phyloP scores from a whole-genome alignment of 2,329 filamentous ascomycete genomes.

The Aspergillus uvarum region DNA sequence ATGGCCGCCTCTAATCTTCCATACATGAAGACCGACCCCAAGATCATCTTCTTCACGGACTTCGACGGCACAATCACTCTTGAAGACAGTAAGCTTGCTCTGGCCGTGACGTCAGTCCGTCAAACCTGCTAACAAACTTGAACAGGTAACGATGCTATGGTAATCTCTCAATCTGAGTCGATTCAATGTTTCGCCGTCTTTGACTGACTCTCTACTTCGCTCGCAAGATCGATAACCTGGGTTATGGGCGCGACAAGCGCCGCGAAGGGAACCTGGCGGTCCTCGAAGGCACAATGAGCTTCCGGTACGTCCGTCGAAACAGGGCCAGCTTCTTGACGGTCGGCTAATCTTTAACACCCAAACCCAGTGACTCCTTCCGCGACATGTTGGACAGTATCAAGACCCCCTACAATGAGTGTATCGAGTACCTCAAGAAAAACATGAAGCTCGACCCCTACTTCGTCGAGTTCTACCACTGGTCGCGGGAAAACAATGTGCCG shows the following conservation, averaged over 20 bases:
- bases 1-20: constrained; percentile 38
- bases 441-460: constrained; percentile 89
- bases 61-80: constrained; percentile 95
- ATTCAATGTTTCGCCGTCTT: constrained; percentile 7
- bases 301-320: constrained; percentile 56
- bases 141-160: constrained; percentile 65
- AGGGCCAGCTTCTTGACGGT: background rate
- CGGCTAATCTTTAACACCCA: constrained; percentile 26
- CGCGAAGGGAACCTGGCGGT: constrained; percentile 73
- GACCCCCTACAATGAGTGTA: constrained; percentile 77
- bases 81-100: constrained; percentile 56
- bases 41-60: constrained; percentile 98
- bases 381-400: constrained; percentile 89
- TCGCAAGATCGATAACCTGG: constrained; percentile 81
- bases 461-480: constrained; percentile 83
- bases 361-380: constrained; percentile 70
- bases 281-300: constrained; percentile 67
- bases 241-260: constrained; percentile 73
- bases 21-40: constrained; percentile 61
- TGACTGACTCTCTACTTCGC: constrained; percentile 49
- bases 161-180: constrained; percentile 27
- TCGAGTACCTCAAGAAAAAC: constrained; percentile 73
- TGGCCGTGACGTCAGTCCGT: background rate
- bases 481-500: constrained; percentile 76
- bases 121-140: constrained; percentile 14